These are phyloP conservation scores for Selaginella moellendorffii DNA, from an alignment of 75 land plant genomes.

Conservation along the genomic window DNA sequence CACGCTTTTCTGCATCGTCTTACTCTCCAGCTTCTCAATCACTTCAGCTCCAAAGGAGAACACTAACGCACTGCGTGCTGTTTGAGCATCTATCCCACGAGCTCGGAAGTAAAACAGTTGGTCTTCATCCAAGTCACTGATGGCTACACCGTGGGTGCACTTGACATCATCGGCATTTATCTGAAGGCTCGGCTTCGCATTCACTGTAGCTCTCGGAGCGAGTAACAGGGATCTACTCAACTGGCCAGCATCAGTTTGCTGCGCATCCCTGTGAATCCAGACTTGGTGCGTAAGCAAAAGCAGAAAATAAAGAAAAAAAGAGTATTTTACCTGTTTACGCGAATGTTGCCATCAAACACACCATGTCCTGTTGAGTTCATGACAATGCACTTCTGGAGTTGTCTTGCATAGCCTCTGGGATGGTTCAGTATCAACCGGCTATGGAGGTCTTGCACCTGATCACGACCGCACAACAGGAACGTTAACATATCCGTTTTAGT, in stretches of 20 bases:
- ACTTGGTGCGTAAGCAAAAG: neutral
- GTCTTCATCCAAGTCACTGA: conserved; percentile 82
- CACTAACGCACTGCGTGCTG: conserved; percentile 67
- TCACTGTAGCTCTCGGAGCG: conserved; percentile 77
- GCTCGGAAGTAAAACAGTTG: conserved; percentile 87
- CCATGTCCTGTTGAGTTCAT: conserved; percentile 61
- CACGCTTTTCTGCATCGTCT: conserved; percentile 31
- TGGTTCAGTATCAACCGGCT: conserved; percentile 69
- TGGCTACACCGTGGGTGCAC: conserved; percentile 96
- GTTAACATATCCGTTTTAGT: conserved; percentile 73
- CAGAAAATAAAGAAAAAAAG: neutral
- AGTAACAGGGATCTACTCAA: conserved; percentile 69
- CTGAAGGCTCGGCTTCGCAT: conserved; percentile 88
- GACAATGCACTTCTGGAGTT: conserved; percentile 93
- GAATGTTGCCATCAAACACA: conserved; percentile 87
- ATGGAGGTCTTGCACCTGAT: conserved; percentile 82
- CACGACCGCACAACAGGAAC: conserved; percentile 42
- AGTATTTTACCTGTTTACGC: conserved; percentile 91
- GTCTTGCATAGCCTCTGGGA: conserved; percentile 69
- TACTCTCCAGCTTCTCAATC: conserved; percentile 28
- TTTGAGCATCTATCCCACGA: conserved; percentile 61
- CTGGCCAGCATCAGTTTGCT: conserved; percentile 97
- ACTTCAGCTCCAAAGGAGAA: conserved; percentile 89
- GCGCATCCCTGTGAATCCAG: conserved; percentile 56
- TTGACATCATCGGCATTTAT: conserved; percentile 94